Evolutionary conservation across 176 grass and related monocot species (phyloP).

Genomic region (Ensete glaucum): DNA sequence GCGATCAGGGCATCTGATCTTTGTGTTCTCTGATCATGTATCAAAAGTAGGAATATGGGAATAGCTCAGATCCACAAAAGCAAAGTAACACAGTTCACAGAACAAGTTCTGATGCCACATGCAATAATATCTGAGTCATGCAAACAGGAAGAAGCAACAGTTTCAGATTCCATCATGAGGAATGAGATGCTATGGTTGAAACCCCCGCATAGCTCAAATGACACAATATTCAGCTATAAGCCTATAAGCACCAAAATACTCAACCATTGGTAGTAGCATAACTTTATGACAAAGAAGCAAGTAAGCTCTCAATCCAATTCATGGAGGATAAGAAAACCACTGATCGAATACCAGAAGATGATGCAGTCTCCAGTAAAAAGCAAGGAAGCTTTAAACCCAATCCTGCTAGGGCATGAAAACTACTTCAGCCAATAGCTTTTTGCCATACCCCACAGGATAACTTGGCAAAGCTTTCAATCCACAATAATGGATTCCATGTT

Average conservation of each 20-base stretch:
- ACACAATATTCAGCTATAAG: too few species aligned
- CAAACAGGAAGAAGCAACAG: background rate
- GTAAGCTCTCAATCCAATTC: background rate
- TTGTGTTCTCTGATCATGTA: too few species aligned
- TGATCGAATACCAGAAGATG: background rate
- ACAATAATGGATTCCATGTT: constrained; percentile 3
- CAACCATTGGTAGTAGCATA: too few species aligned
- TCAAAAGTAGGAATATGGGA: background rate
- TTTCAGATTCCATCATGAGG: too few species aligned
- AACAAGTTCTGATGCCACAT: background rate
- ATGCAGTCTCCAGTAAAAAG: too few species aligned
- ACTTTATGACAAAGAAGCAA: too few species aligned
- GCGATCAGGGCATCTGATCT: background rate
- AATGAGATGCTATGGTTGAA: too few species aligned
- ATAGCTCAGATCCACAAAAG: background rate
- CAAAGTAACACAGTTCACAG: background rate
- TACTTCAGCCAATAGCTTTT: too few species aligned
- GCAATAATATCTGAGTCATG: background rate
- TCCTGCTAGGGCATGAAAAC: too few species aligned
- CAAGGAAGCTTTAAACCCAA: too few species aligned
- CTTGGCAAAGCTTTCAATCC: background rate
- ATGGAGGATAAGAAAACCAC: background rate
- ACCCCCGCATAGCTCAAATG: too few species aligned
- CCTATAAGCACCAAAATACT: too few species aligned
- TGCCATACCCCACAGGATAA: background rate